phyloP scores from a whole-genome alignment of 441 rosid genomes.

The Euphorbia corollata region DNA sequence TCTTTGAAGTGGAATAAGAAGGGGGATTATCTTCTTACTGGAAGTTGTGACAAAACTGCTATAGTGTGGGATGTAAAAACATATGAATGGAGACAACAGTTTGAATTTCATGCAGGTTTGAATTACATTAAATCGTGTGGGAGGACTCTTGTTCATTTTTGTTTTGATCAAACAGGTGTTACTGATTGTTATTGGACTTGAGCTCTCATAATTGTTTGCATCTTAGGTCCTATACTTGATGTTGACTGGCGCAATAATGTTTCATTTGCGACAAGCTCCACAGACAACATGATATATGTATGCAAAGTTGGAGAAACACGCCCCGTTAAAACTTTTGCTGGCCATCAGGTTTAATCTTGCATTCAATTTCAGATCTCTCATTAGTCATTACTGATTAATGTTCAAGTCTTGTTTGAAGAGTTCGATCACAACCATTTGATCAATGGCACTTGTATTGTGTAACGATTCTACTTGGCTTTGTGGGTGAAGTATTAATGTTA shows the following conservation, averaged over 20 bases:
- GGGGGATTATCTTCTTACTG: constrained; percentile 96
- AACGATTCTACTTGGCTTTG: not conserved
- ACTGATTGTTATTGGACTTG: constrained; percentile 1
- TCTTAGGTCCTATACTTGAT: constrained; percentile 91
- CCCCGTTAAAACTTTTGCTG: constrained; percentile 71
- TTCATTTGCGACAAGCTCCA: constrained; percentile 94
- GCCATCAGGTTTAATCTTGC: constrained; percentile 69
- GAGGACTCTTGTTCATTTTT: not conserved
- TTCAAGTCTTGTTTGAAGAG: not conserved
- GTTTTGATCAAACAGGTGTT: not conserved
- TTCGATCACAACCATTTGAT: not conserved
- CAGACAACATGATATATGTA: constrained; percentile 86
- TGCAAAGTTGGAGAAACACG: constrained; percentile 86
- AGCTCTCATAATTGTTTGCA: constrained; percentile 1
- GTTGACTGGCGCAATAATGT: constrained; percentile 98
- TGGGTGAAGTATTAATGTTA: not conserved
- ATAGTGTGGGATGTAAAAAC: constrained; percentile 98
- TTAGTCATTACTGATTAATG: constrained; percentile 1
- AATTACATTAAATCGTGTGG: constrained; percentile 10
- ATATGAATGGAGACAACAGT: constrained; percentile 90
- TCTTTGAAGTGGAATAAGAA: constrained; percentile 98
- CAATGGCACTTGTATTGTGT: not conserved
- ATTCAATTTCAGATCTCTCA: constrained; percentile 13
- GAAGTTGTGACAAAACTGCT: constrained; percentile 92
- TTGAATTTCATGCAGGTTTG: constrained; percentile 83